A percentile compares a stretch with the other conserved stretches of the same genome.
phyloP scores from a whole-genome alignment of 1,284 basidiomycete genomes.

The Pseudozyma hubeiensis region DNA sequence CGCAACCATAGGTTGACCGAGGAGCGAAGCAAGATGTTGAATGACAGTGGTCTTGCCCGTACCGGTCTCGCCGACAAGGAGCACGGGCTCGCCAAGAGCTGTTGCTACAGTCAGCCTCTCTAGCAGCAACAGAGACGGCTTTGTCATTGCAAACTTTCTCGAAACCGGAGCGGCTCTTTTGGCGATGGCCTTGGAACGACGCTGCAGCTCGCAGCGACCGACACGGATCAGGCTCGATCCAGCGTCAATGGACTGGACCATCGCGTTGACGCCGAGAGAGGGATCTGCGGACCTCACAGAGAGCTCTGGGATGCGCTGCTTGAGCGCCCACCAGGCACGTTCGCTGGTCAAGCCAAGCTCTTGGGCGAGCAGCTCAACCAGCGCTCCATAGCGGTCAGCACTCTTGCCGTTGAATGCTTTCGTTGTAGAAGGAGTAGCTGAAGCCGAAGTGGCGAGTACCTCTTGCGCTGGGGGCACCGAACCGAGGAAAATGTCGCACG shows the following conservation, averaged over 20 bases:
- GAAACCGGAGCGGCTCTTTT: constrained; percentile 42
- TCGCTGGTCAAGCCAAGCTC: constrained; percentile 58
- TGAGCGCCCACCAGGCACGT: constrained; percentile 56
- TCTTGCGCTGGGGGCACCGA: constrained; percentile 61
- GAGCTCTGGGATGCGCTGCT: constrained; percentile 57
- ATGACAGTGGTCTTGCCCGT: constrained; percentile 97
- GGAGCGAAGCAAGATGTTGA: constrained; percentile 85
- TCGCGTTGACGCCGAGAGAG: not conserved
- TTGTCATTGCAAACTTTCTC: constrained; percentile 82
- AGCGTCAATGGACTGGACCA: not conserved
- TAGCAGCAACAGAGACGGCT: constrained; percentile 83
- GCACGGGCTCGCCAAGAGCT: constrained; percentile 81
- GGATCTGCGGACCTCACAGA: constrained; percentile 28
- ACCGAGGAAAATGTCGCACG: constrained; percentile 92
- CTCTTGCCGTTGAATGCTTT: constrained; percentile 29
- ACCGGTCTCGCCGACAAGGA: constrained; percentile 97
- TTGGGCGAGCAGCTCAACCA: constrained; percentile 52
- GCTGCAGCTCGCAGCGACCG: constrained; percentile 49
- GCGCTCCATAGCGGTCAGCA: constrained; percentile 39
- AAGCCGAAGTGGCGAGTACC: not conserved
- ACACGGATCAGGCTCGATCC: constrained; percentile 33
- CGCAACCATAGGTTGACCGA: constrained; percentile 82
- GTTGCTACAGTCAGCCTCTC: constrained; percentile 84
- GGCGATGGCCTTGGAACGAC: constrained; percentile 23
- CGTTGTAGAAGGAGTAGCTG: not conserved